Conservation (phyloP, 148 eudicot species). For the Vaccinium vitisidaea region DNA sequence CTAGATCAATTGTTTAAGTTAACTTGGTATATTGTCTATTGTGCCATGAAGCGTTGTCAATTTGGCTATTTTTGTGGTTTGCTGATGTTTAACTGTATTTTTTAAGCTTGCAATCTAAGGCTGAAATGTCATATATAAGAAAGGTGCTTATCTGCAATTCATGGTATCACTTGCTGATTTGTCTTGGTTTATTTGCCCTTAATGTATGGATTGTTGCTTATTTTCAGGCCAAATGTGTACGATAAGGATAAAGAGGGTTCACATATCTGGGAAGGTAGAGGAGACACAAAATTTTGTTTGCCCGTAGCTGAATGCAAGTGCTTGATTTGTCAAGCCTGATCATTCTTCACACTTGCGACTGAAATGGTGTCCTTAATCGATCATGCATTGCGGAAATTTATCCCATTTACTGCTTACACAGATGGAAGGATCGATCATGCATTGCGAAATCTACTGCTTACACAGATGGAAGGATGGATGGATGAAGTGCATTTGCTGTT, state of each 20-base stretch:
- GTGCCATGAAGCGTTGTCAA: neutral
- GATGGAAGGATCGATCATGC: neutral
- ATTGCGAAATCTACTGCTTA: no score
- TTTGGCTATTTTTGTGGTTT: neutral
- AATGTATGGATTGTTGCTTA: neutral
- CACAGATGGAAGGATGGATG: no score
- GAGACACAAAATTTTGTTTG: slow-evolving; percentile 15
- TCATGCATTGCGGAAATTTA: neutral
- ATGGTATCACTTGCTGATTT: neutral
- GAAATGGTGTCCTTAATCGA: slow-evolving; percentile 9
- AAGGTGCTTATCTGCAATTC: neutral
- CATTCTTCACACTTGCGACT: neutral
- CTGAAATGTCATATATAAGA: neutral
- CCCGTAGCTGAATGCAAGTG: slow-evolving; percentile 13
- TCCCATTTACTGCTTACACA: slow-evolving; percentile 1
- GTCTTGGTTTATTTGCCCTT: slow-evolving; percentile 11
- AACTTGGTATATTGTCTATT: neutral
- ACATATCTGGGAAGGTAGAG: neutral
- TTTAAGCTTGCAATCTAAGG: neutral
- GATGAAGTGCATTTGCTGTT: slow-evolving; percentile 26
- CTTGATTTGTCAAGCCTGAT: slow-evolving; percentile 3
- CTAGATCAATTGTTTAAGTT: no score
- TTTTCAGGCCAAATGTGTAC: slow-evolving; percentile 11
- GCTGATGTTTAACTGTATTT: neutral
- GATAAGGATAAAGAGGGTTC: neutral